phyloP scores from a whole-genome alignment of 2,329 filamentous ascomycete genomes.

The Beauveria varroae region DNA sequence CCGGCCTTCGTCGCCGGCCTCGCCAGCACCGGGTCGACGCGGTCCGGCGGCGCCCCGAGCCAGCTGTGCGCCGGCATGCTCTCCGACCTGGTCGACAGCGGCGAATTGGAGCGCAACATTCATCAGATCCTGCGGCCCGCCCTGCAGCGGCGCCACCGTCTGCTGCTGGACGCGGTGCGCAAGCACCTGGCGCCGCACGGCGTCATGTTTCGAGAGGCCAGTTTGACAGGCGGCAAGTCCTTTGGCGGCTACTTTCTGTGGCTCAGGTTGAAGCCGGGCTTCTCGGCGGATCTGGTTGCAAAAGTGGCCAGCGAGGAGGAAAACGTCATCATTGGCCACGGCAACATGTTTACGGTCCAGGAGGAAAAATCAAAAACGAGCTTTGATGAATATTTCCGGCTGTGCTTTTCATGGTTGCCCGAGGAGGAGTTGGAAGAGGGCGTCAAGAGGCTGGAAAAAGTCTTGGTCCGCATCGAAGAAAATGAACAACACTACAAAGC shows the following conservation, averaged over 20 bases:
- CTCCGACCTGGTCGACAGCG: slow-evolving; percentile 37
- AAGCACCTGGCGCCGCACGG: slow-evolving; percentile 56
- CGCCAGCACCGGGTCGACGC: slow-evolving; percentile 44
- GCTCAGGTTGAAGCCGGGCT: slow-evolving; percentile 52
- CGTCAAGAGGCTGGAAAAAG: slow-evolving; percentile 51
- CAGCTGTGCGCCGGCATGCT: slow-evolving; percentile 48
- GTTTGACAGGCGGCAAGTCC: slow-evolving; percentile 35
- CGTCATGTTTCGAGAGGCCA: slow-evolving; percentile 34
- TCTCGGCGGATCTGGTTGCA: slow-evolving; percentile 48
- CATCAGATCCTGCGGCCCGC: slow-evolving; percentile 34
- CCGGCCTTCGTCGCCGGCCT: slow-evolving; percentile 44
- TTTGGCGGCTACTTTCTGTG: slow-evolving; percentile 85
- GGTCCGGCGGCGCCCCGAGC: slow-evolving; percentile 50
- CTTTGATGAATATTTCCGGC: slow-evolving; percentile 53
- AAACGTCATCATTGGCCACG: slow-evolving; percentile 60
- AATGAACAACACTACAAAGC: slow-evolving; percentile 21
- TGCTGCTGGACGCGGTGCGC: slow-evolving; percentile 52
- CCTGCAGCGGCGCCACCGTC: slow-evolving; percentile 36
- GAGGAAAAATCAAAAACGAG: slow-evolving; percentile 44
- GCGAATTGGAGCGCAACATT: slow-evolving; percentile 38
- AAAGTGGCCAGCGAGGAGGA: slow-evolving; percentile 52
- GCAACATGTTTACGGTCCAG: slow-evolving; percentile 61
- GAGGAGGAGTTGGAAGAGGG: slow-evolving; percentile 60
- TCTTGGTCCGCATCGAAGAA: slow-evolving; percentile 29
- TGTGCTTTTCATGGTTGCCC: slow-evolving; percentile 69